Evolutionary conservation across 345 rosid genomes (phyloP), one percentile per base, ranked within the genome.

Genomic region (Gossypium stocksii): DNA sequence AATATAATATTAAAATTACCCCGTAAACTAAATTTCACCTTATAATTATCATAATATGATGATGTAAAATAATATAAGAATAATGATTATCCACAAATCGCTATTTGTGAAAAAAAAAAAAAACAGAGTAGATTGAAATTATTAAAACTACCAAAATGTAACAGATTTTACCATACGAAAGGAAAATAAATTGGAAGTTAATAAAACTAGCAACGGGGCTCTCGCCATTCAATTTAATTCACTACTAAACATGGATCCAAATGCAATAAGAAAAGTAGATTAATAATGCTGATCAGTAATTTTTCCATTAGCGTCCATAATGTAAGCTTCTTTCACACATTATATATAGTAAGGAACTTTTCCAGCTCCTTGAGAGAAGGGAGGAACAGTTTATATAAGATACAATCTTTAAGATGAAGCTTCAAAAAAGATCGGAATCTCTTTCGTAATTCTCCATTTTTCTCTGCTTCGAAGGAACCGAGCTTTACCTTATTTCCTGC

Each of bases 401-500:
- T 23, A 23, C 57, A 48, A 48, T 48, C 4, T 48, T 68, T 16
- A 48, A 68, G 71, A 52, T 10, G 61, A 70, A 52, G 11, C 46
- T 52, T 29, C 73, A 2, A 29, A 22, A 27, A 51, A 70, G 44
- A 44, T 45, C 8, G 3, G 17, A 72, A 44, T 23, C 54, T 59
- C 66, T 38, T 59, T 17, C 46, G 12, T 29, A 61, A 61, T 62
- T 49, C 22, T 61, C 45, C 74, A 1, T 5, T 71, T 57, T 43
- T 22, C 51, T 34, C 25, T 10, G 38, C 1, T 54, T 17, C 19
- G 22, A 43, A 60, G n/a, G 25, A 20, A 23, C 66, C n/a, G 6
- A 16, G 7, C 59, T 60, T 66, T 20, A 52, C 59, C 53, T 27
- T 73, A 73, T 73, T 73, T 73, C 70, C 70, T 73, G 76, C 68